phyloP scores from a whole-genome alignment of 1,284 basidiomycete species.

The Cryptococcus sp. region DNA sequence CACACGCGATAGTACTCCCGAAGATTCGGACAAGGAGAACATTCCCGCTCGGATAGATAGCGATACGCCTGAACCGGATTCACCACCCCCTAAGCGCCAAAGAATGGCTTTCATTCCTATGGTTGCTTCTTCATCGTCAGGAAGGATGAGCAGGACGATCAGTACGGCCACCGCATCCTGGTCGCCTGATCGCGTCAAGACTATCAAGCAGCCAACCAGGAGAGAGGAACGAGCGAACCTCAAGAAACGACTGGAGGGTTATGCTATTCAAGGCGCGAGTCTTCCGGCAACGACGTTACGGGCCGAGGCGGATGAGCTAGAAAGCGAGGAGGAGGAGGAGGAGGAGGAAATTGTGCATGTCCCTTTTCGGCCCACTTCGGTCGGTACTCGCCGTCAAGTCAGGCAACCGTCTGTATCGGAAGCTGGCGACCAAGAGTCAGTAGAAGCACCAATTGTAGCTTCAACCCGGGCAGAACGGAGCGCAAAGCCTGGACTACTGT shows the following conservation, averaged over 20 bases:
- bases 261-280: slow-evolving; percentile 8
- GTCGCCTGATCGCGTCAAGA: slow-evolving; percentile 5
- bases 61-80: neutral
- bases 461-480: too few relatives aligned
- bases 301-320: neutral
- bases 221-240: slow-evolving; percentile 3
- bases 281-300: too few relatives aligned
- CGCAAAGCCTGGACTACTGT: too few relatives aligned
- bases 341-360: slow-evolving; percentile 2
- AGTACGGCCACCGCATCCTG: slow-evolving; percentile 11
- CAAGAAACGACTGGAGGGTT: slow-evolving; percentile 10
- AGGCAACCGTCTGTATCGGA: too few relatives aligned
- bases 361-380: neutral
- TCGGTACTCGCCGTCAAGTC: too few relatives aligned
- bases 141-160: slow-evolving; percentile 6
- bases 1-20: too few relatives aligned
- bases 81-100: neutral
- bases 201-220: neutral
- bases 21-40: neutral
- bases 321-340: slow-evolving; percentile 5
- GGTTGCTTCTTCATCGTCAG: too few relatives aligned
- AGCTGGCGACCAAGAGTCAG: too few relatives aligned
- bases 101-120: too few relatives aligned
- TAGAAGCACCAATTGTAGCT: too few relatives aligned
- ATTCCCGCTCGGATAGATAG: neutral